Evolutionary conservation across 768 basidiomycete species (phyloP).

Genomic region (Lepiota subincarnata): DNA sequence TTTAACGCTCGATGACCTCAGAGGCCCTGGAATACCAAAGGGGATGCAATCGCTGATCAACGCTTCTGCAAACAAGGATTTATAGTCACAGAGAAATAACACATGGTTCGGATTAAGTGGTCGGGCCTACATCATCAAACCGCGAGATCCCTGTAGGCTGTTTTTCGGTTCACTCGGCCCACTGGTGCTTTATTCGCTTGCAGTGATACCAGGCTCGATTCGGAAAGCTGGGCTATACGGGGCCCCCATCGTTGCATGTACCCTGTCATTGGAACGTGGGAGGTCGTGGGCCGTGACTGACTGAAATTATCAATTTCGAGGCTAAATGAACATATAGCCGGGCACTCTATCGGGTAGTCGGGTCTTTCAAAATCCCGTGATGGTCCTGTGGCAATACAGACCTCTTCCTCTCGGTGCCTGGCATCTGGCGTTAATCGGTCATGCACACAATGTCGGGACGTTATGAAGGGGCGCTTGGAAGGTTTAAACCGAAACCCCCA

Average conservation of each 20-base stretch:
- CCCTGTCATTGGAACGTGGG: slow-evolving; percentile 4
- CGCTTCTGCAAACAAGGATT: no score
- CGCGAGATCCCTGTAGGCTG: no score
- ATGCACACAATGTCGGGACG: not conserved
- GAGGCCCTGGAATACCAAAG: no score
- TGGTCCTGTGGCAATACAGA: slow-evolving; percentile 5
- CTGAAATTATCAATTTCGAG: not conserved
- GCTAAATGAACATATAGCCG: not conserved
- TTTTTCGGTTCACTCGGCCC: not conserved
- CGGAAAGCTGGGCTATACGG: not conserved
- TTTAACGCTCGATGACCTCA: no score
- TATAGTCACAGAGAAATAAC: no score
- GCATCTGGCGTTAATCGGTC: slow-evolving; percentile 10
- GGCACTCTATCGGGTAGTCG: slow-evolving; percentile 8
- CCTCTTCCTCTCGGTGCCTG: slow-evolving; percentile 5
- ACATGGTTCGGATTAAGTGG: no score
- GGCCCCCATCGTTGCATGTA: not conserved
- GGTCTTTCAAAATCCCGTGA: slow-evolving; percentile 13
- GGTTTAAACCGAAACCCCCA: not conserved
- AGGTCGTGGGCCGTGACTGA: not conserved
- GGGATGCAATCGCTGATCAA: no score
- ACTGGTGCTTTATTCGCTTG: not conserved
- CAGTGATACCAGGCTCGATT: not conserved
- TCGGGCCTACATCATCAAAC: no score
- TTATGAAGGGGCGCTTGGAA: slow-evolving; percentile 3